Base-by-base conservation (phyloP, 1,284 basidiomycete species). In the Puccinia brachypodii region DNA sequence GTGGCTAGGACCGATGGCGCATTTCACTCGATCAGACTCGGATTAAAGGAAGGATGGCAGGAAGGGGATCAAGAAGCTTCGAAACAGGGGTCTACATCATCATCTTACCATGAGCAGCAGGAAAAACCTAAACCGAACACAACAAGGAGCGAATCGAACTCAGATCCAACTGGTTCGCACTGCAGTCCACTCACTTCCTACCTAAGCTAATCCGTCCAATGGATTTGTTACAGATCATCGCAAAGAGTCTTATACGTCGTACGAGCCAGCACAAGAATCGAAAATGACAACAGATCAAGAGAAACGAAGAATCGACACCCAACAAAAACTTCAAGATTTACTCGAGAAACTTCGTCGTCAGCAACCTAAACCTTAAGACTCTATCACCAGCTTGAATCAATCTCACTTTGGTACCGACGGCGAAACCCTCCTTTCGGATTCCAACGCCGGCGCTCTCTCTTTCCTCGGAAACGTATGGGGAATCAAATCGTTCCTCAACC, bases 301-400 rank as follows among this genome's bases (percentile, higher is more conserved):
- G n/a, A 64, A 40, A 38, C 19, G 16, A 4, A 44, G 68, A n/a
- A 38, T 71, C 2, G 44, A 47, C 42, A 71, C 68, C 0, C 40
- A 71, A 71, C 68, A 71, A 22, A 71, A 71, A 16, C 68, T 71
- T 1, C 40, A 47, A 31, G 42, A 71, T 2, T 31, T 71, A 71
- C 42, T 71, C 6, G 68, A 71, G 14, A 71, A 71, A 42, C 68
- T 71, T 71, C 68, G 68, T 71, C 68, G 68, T 9, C 68, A 71
- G 44, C 40, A 44, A 22, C 68, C 42, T n/a, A 71, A 71, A 47
- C 28, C 68, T 2, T 71, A 33, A 47, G 4, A 28, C 60, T 36
- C 4, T 11, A 4, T 14, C 62, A 1, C 31, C 28, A 40, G 62
- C 36, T 62, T n/a, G n/a, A n/a, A n/a, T n/a, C n/a, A n/a, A n/a